Evolutionary conservation across 1,284 basidiomycete genomes (phyloP).

Genomic region (Apiotrichum sp.): DNA sequence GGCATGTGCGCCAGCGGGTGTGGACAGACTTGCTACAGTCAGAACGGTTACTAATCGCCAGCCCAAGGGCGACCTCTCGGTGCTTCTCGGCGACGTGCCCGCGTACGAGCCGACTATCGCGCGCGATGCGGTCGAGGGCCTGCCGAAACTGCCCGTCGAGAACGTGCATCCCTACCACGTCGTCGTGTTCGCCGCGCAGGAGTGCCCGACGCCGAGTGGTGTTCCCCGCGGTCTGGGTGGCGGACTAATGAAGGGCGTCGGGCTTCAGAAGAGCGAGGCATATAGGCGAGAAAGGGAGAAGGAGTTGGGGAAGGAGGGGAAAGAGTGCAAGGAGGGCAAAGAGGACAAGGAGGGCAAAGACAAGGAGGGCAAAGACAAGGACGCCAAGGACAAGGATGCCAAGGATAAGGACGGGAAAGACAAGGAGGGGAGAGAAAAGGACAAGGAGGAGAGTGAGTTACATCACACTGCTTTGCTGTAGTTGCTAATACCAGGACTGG

Average conservation of each 20-base stretch:
- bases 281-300: slow-evolving; percentile 16
- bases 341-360: slow-evolving; percentile 4
- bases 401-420: slow-evolving; percentile 7
- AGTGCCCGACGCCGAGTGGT: slow-evolving; percentile 45
- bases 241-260: slow-evolving; percentile 45
- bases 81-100: slow-evolving; percentile 49
- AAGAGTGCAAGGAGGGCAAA: slow-evolving; percentile 12
- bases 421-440: slow-evolving; percentile 17
- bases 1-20: too few relatives aligned
- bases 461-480: neutral
- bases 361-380: neutral
- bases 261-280: slow-evolving; percentile 21
- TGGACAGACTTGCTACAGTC: too few relatives aligned
- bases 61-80: slow-evolving; percentile 50
- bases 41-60: slow-evolving; percentile 5
- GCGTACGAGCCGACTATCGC: slow-evolving; percentile 35
- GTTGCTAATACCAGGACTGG: neutral
- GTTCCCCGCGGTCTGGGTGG: slow-evolving; percentile 45
- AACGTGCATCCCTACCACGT: slow-evolving; percentile 51
- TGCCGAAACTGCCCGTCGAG: slow-evolving; percentile 32
- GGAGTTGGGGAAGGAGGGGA: slow-evolving; percentile 19
- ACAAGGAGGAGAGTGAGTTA: slow-evolving; percentile 11
- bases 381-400: slow-evolving; percentile 7
- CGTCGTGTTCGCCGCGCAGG: slow-evolving; percentile 51
- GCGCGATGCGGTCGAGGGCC: slow-evolving; percentile 2